Evolutionary conservation across 257 asterid genomes (phyloP).

Genomic region (Jasminum sambac): DNA sequence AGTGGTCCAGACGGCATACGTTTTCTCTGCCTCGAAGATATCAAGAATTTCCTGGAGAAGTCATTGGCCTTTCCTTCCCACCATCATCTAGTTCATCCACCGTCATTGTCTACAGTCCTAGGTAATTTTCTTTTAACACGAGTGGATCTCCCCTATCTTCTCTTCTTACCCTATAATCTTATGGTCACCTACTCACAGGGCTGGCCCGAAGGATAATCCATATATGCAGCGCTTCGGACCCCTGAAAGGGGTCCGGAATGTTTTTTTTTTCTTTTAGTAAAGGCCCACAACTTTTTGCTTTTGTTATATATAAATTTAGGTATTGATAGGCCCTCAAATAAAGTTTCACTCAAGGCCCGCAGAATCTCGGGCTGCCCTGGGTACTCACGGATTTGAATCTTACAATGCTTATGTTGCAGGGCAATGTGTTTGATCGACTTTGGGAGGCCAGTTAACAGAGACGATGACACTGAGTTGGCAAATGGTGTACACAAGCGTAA

Average conservation of each 20-base stretch:
- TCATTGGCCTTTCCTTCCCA: slow-evolving; percentile 84
- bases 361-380: too few species aligned
- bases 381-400: too few species aligned
- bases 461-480: slow-evolving; percentile 40
- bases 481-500: slow-evolving; percentile 60
- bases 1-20: slow-evolving; percentile 82
- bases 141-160: not conserved
- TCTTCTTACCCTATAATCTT: not conserved
- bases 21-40: slow-evolving; percentile 79
- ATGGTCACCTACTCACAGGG: too few species aligned
- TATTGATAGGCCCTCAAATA: too few species aligned
- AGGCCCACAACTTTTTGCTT: too few species aligned
- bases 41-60: slow-evolving; percentile 99
- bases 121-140: slow-evolving; percentile 41
- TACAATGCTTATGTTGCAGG: slow-evolving; percentile 41
- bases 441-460: slow-evolving; percentile 69
- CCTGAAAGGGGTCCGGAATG: too few species aligned
- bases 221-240: too few species aligned
- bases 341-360: too few species aligned
- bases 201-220: too few species aligned
- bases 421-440: slow-evolving; percentile 88
- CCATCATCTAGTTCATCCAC: slow-evolving; percentile 76
- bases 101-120: slow-evolving; percentile 83
- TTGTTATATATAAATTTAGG: too few species aligned
- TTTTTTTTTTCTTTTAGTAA: too few species aligned